Evolutionary conservation across 2,329 filamentous ascomycete species (phyloP).

Genomic region (Teratosphaeriaceae sp.): DNA sequence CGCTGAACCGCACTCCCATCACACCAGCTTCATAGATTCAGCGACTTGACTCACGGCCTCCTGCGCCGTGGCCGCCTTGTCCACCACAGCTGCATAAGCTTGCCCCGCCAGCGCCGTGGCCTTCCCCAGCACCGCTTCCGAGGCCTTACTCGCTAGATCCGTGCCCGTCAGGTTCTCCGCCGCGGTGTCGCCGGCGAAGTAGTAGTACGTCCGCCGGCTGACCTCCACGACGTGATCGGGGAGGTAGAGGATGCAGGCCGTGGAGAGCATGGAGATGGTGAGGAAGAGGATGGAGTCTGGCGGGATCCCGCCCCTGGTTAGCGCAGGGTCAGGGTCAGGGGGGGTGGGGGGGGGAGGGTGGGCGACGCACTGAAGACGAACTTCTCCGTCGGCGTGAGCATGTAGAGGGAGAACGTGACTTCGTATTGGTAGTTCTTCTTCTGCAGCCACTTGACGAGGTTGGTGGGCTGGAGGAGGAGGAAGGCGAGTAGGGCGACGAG

Average conservation of each 20-base stretch:
- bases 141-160: conserved; percentile 8
- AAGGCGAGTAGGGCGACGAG: conserved; percentile 37
- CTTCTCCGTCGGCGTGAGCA: conserved; percentile 93
- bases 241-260: conserved; percentile 85
- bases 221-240: conserved; percentile 84
- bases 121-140: conserved; percentile 13
- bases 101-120: conserved; percentile 16
- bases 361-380: conserved; percentile 85
- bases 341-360: no score
- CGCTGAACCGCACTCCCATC: not conserved
- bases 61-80: conserved; percentile 10
- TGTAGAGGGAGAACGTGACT: conserved; percentile 93
- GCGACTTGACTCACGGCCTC: conserved; percentile 16
- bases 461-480: conserved; percentile 43
- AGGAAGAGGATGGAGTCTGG: conserved; percentile 91
- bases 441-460: conserved; percentile 75
- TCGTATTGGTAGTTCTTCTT: conserved; percentile 98
- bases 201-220: conserved; percentile 83
- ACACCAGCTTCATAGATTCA: conserved; percentile 7
- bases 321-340: no score
- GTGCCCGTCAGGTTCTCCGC: conserved; percentile 14
- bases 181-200: conserved; percentile 68
- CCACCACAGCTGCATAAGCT: conserved; percentile 17
- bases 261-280: conserved; percentile 75
- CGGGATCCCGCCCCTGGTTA: no score